phyloP scores from a whole-genome alignment of 2,329 filamentous ascomycete species.

The Ophiobolus disseminans region DNA sequence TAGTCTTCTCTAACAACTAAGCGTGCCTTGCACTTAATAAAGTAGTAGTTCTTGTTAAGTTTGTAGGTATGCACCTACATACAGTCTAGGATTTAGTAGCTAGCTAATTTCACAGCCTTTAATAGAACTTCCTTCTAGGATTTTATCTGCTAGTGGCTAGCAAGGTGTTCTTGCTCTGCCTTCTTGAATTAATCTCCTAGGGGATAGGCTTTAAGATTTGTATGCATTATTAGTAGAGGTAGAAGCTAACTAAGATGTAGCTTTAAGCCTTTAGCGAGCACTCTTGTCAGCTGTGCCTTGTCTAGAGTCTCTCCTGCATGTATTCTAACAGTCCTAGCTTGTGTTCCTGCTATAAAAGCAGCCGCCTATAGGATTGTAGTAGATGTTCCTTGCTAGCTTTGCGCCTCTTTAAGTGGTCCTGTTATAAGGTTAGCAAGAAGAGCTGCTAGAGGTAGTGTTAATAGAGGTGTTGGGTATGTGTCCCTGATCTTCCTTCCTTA shows the following conservation, averaged over 20 bases:
- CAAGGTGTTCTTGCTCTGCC: no score
- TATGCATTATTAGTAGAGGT: not conserved
- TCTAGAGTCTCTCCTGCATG: not conserved
- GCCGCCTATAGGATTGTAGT: no score
- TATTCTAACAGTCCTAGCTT: not conserved
- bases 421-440: no score
- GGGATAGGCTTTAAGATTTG: not conserved
- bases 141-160: no score
- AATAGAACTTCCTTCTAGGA: not conserved
- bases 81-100: not conserved
- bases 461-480: no score
- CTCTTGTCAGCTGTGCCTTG: no score
- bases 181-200: not conserved
- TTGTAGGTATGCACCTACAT: conserved; percentile 1
- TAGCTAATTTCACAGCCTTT: not conserved
- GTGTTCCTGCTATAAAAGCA: not conserved
- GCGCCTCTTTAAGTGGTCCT: not conserved
- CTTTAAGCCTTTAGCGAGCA: no score
- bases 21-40: conserved; percentile 6
- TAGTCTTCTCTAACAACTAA: no score
- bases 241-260: no score
- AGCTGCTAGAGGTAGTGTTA: no score
- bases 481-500: no score
- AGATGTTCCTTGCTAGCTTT: no score
- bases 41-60: not conserved